A percentile compares a stretch with the other conserved stretches of the same genome.
These are phyloP conservation scores for Eucalyptus microcorys DNA, from an alignment of 345 rosid species.

Conservation along the genomic window DNA sequence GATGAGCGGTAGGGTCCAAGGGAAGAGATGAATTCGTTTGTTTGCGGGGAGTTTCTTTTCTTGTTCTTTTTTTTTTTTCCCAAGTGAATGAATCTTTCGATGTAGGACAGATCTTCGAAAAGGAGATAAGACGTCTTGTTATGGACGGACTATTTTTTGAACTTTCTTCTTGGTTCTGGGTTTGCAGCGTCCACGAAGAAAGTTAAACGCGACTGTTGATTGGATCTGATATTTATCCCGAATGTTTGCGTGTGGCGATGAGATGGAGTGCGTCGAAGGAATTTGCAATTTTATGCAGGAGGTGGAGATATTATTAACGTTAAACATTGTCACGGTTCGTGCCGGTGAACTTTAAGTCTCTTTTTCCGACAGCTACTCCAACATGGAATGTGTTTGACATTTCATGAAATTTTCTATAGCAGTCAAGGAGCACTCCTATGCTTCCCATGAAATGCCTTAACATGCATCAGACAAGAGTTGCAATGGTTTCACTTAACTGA, in stretches of 20 bases:
- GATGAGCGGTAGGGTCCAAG: not conserved
- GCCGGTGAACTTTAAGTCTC: not conserved
- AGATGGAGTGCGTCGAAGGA: not conserved
- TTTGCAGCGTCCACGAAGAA: not conserved
- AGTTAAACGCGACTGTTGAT: not conserved
- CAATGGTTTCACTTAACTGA: not conserved
- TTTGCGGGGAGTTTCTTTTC: not conserved
- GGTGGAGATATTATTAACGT: not conserved
- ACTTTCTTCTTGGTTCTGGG: not conserved
- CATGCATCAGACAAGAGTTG: not conserved
- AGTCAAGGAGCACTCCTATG: not conserved
- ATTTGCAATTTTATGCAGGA: not conserved
- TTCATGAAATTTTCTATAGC: not conserved
- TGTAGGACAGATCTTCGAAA: not conserved
- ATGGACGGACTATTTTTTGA: not conserved
- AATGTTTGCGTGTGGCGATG: not conserved
- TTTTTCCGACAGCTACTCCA: not conserved
- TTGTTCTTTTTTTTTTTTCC: not conserved
- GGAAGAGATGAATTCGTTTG: not conserved
- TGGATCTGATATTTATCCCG: not conserved
- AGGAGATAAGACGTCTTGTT: not conserved
- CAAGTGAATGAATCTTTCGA: not conserved
- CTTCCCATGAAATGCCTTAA: not conserved
- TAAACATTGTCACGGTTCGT: not conserved
- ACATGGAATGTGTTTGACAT: not conserved